Conservation (phyloP, 2,329 filamentous ascomycete species). For the Fragosphaeria purpurea region DNA sequence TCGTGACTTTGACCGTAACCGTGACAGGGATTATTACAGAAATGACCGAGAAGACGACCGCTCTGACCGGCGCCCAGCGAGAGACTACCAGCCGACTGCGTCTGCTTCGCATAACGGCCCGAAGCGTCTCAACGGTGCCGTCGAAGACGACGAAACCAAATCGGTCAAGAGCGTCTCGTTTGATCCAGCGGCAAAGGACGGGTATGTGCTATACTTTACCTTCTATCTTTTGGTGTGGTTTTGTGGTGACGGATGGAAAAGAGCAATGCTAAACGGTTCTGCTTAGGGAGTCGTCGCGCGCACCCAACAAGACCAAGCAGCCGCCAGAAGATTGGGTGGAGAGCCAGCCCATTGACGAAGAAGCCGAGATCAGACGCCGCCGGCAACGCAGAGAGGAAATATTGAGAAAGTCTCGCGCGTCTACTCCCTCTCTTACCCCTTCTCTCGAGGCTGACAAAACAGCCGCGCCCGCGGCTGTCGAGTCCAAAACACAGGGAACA, state of each 20-base stretch:
- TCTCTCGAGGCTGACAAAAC: slow-evolving; percentile 56
- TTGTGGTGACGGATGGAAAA: no score
- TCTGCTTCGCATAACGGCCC: slow-evolving; percentile 5
- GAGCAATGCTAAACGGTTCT: no score
- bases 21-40: slow-evolving; percentile 18
- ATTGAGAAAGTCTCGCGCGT: slow-evolving; percentile 68
- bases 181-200: no score
- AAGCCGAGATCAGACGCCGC: slow-evolving; percentile 73
- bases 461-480: slow-evolving; percentile 42
- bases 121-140: no score
- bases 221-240: no score
- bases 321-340: slow-evolving; percentile 36
- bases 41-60: slow-evolving; percentile 21
- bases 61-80: slow-evolving; percentile 17
- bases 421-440: slow-evolving; percentile 65
- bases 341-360: slow-evolving; percentile 62
- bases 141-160: no score
- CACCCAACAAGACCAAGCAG: background rate
- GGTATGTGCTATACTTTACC: no score
- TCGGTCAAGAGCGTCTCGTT: no score
- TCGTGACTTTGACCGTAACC: slow-evolving; percentile 20
- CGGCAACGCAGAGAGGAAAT: slow-evolving; percentile 78
- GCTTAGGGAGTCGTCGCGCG: no score
- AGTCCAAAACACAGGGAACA: slow-evolving; percentile 29
- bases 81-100: slow-evolving; percentile 11